Percentiles rank a stretch among this genome's conserved stretches.
phyloP scores from a whole-genome alignment of 1,284 basidiomycete genomes.

The Marasmius sp. region DNA sequence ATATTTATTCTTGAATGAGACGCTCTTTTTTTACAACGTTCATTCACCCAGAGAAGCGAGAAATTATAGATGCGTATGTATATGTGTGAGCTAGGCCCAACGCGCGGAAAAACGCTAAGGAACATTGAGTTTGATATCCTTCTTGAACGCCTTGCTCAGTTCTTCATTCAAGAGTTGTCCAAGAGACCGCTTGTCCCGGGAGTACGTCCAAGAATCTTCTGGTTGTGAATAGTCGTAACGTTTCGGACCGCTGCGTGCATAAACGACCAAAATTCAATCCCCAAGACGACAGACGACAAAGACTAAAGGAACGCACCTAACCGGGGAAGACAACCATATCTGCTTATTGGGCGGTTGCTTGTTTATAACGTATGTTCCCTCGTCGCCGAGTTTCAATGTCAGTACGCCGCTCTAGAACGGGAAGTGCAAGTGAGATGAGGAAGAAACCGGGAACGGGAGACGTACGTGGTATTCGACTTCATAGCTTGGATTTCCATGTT shows the following conservation, averaged over 20 bases:
- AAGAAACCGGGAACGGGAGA: constrained; percentile 16
- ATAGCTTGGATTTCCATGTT: constrained; percentile 51
- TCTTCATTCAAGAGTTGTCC: constrained; percentile 70
- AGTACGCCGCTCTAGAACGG: constrained; percentile 77
- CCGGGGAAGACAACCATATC: constrained; percentile 95
- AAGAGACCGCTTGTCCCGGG: constrained; percentile 65
- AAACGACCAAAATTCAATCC: neutral
- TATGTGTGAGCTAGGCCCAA: too few species aligned
- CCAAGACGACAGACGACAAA: neutral
- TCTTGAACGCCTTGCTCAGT: constrained; percentile 41
- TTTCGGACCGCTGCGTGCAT: constrained; percentile 74
- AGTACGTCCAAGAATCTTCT: constrained; percentile 75
- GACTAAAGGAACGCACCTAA: constrained; percentile 54
- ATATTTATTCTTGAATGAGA: too few species aligned
- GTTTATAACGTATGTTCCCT: constrained; percentile 98
- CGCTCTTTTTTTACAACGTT: too few species aligned
- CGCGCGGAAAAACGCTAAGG: too few species aligned
- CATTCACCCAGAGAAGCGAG: too few species aligned
- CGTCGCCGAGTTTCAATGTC: constrained; percentile 78
- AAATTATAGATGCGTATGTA: too few species aligned
- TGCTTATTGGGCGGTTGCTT: constrained; percentile 99
- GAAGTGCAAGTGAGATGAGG: constrained; percentile 6
- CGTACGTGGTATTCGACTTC: constrained; percentile 95
- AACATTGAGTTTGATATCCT: constrained; percentile 32
- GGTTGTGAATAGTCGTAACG: constrained; percentile 76